Percentiles rank a stretch among this genome's conserved stretches.
Conservation (phyloP, 2,329 filamentous ascomycete species). For the Hypoxylon sp. region DNA sequence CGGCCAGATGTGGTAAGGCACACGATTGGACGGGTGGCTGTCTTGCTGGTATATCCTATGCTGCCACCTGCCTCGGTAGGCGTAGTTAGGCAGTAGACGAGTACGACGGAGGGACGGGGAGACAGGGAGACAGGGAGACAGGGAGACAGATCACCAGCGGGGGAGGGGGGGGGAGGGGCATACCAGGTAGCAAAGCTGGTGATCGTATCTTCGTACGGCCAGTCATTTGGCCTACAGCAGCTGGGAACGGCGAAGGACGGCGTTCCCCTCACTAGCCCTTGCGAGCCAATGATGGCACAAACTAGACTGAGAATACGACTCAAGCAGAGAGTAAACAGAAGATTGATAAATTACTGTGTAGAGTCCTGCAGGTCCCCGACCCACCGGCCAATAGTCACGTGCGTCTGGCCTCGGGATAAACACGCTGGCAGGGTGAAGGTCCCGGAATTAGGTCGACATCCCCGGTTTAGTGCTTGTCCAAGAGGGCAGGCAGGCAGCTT, state of each 20-base stretch:
- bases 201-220: conserved; percentile 20
- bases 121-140: background rate
- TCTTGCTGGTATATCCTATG: conserved; percentile 7
- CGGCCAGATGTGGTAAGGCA: conserved; percentile 16
- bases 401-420: conserved; percentile 7
- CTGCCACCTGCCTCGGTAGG: conserved; percentile 20
- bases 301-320: conserved; percentile 1
- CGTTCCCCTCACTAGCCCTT: conserved; percentile 11
- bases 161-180: conserved; percentile 23
- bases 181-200: conserved; percentile 4
- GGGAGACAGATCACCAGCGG: conserved; percentile 1
- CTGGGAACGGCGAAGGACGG: background rate
- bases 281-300: conserved; percentile 13
- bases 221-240: conserved; percentile 25
- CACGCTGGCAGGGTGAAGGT: background rate
- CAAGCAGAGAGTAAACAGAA: background rate
- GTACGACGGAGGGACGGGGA: conserved; percentile 1
- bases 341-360: conserved; percentile 8
- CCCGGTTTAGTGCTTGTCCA: background rate
- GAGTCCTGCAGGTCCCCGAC: conserved; percentile 20
- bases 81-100: background rate
- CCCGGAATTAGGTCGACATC: background rate
- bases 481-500: no score
- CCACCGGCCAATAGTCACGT: background rate
- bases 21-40: conserved; percentile 27